Evolutionary conservation across 2,329 filamentous ascomycete species (phyloP).

Genomic region (Cytospora mali): DNA sequence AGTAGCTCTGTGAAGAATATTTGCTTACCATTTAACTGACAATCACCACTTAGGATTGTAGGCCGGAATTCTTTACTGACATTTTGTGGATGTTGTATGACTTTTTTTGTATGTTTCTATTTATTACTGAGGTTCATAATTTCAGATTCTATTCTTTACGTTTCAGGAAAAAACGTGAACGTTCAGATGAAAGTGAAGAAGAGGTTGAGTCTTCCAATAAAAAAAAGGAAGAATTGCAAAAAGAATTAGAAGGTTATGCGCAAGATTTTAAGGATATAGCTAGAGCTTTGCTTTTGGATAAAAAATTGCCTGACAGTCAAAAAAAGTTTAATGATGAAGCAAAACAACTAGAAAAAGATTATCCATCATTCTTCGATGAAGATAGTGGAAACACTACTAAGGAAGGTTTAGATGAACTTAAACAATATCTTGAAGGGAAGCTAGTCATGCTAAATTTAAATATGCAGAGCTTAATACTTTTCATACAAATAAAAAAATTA

Average conservation of each 20-base stretch:
- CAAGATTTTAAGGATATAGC: slow-evolving; percentile 10
- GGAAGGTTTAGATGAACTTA: slow-evolving; percentile 2
- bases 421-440: slow-evolving; percentile 8
- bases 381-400: slow-evolving; percentile 13
- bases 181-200: slow-evolving; percentile 4
- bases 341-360: slow-evolving; percentile 7
- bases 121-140: slow-evolving; percentile 34
- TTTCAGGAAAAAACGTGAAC: slow-evolving; percentile 13
- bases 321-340: slow-evolving; percentile 10
- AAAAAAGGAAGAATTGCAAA: slow-evolving; percentile 9
- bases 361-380: slow-evolving; percentile 11
- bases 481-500: slow-evolving; percentile 7
- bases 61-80: too few species aligned
- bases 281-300: neutral
- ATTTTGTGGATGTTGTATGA: too few species aligned
- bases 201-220: neutral
- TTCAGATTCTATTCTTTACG: slow-evolving; percentile 24
- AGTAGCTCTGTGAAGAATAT: slow-evolving; percentile 34
- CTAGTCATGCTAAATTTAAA: slow-evolving; percentile 4
- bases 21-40: slow-evolving; percentile 34
- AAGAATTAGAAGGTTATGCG: slow-evolving; percentile 10
- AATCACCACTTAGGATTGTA: slow-evolving; percentile 34
- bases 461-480: slow-evolving; percentile 9
- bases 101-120: too few species aligned
- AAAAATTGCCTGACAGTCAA: slow-evolving; percentile 11